Conservation (phyloP, 495 filamentous ascomycete genomes). For the Penicillium paxilli region DNA sequence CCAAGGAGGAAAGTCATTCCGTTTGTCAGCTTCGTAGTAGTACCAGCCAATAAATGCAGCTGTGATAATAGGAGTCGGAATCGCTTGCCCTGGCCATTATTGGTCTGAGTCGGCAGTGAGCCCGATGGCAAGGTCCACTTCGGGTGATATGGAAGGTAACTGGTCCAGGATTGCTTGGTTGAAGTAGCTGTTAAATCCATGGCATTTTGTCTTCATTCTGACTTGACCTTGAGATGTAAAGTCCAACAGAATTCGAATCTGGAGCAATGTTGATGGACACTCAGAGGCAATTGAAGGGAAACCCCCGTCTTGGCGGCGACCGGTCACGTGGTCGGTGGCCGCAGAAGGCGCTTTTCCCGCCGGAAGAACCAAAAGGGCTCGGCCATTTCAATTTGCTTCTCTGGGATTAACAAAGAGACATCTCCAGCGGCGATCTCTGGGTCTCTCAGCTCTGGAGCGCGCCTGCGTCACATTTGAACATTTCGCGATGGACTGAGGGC, state of each 20-base stretch:
- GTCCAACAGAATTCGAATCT: background rate
- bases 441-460: no score
- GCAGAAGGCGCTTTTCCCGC: background rate
- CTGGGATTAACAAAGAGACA: background rate
- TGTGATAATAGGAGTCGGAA: background rate
- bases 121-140: no score
- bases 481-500: constrained; percentile 4
- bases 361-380: background rate
- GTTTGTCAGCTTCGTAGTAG: no score
- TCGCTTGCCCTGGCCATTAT: background rate
- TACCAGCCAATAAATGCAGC: background rate
- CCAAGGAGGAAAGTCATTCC: no score
- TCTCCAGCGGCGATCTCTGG: background rate
- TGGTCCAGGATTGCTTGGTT: no score
- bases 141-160: background rate
- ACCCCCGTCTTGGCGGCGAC: no score
- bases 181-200: no score
- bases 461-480: background rate
- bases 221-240: background rate
- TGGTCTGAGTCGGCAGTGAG: background rate
- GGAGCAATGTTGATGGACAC: background rate
- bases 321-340: background rate
- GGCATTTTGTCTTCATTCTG: background rate
- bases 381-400: background rate
- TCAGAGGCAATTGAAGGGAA: background rate